phyloP scores from a whole-genome alignment of 164 flowering plant genomes.

The Cinnamomum chago region DNA sequence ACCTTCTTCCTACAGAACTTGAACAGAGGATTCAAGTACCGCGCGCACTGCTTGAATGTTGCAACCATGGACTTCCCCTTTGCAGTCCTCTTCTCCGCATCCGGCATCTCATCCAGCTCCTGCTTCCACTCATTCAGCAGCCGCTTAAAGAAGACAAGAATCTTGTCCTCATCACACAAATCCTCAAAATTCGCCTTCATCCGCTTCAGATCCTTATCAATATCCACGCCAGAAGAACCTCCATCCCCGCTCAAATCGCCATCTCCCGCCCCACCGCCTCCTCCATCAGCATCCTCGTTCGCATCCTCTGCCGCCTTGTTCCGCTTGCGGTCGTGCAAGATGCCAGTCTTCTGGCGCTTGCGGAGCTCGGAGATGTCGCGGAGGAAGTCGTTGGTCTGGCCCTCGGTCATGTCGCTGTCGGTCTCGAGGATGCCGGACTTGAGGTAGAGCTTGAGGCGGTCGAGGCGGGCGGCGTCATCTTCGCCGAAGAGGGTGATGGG shows the following conservation, averaged over 20 bases:
- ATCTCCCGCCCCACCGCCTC: conserved; percentile 36
- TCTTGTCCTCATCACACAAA: conserved; percentile 86
- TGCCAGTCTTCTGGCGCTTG: conserved; percentile 91
- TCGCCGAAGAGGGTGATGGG: conserved; percentile 94
- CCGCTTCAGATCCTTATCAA: conserved; percentile 70
- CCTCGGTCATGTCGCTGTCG: conserved; percentile 95
- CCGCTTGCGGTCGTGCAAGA: conserved; percentile 60
- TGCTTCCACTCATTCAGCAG: conserved; percentile 94
- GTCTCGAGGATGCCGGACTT: conserved; percentile 84
- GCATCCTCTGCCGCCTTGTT: conserved; percentile 38
- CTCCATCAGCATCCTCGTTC: conserved; percentile 47
- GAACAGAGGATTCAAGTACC: conserved; percentile 84
- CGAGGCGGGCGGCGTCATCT: conserved; percentile 79
- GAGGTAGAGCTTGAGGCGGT: conserved; percentile 61
- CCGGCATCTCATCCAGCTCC: conserved; percentile 72
- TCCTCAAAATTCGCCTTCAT: conserved; percentile 87
- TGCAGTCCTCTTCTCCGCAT: conserved; percentile 80
- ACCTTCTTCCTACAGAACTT: conserved; percentile 99
- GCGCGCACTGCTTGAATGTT: conserved; percentile 92
- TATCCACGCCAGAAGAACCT: conserved; percentile 60
- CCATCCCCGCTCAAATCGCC: conserved; percentile 74
- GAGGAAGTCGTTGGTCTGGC: conserved; percentile 93
- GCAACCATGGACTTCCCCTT: conserved; percentile 93
- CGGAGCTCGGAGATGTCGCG: conserved; percentile 82
- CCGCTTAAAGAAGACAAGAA: conserved; percentile 78